phyloP scores from a whole-genome alignment of 2,329 filamentous ascomycete genomes.

The Lachnellula willkommii region DNA sequence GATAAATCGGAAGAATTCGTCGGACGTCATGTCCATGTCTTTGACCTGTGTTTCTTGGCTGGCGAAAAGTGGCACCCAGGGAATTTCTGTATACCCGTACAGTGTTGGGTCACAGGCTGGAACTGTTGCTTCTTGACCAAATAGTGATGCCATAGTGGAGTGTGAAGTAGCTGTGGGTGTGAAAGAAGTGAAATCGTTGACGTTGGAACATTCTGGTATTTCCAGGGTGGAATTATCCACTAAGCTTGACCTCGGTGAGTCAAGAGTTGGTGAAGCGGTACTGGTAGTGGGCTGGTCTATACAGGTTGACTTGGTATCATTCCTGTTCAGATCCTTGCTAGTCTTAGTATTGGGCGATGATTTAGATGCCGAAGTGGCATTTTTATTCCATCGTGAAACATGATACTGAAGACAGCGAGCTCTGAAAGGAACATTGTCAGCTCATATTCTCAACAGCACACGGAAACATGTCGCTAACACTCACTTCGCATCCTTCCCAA shows the following conservation, averaged over 20 bases:
- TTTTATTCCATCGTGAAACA: neutral
- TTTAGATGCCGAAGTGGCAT: neutral
- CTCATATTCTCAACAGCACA: neutral
- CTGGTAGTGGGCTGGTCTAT: neutral
- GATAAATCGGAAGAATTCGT: neutral
- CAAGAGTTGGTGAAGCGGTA: no score
- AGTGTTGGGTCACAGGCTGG: neutral
- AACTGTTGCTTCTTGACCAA: neutral
- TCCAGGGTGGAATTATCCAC: no score
- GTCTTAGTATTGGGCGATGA: neutral
- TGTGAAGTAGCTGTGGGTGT: neutral
- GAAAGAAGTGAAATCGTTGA: neutral
- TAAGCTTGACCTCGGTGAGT: no score
- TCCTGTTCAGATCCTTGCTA: neutral
- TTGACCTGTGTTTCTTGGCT: neutral
- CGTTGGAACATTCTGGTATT: neutral
- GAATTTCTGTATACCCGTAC: neutral
- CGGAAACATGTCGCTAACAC: neutral
- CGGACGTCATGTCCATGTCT: neutral
- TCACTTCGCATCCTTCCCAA: neutral
- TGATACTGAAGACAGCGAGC: neutral
- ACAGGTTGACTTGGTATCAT: neutral
- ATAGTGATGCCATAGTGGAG: neutral
- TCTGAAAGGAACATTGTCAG: neutral
- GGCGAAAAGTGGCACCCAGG: neutral